Percentiles rank a stretch among this genome's conserved stretches.
phyloP scores from a whole-genome alignment of 1,284 basidiomycete genomes.

The Puccinia novopanici region DNA sequence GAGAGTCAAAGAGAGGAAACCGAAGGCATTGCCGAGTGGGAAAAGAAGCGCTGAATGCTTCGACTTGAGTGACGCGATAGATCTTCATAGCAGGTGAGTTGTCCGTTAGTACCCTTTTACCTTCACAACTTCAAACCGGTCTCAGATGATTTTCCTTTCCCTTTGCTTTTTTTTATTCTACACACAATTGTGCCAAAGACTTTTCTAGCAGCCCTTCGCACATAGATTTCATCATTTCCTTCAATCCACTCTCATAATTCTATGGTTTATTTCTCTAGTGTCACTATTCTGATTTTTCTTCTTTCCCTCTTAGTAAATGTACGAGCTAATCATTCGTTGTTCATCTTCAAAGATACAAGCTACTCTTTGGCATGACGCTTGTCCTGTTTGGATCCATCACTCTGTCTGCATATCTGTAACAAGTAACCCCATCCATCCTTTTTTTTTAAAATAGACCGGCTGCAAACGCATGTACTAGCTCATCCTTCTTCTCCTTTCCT shows the following conservation, averaged over 20 bases:
- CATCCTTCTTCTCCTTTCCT: not conserved
- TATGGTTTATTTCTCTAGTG: not conserved
- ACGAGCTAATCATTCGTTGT: not conserved
- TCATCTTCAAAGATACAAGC: not conserved
- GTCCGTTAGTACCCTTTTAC: not conserved
- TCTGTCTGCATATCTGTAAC: not conserved
- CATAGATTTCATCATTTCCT: not conserved
- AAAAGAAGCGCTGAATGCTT: constrained; percentile 39
- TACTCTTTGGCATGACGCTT: not conserved
- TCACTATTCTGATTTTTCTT: not conserved
- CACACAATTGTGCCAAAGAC: not conserved
- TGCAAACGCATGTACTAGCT: not conserved
- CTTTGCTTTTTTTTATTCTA: not conserved
- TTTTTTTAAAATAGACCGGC: not conserved
- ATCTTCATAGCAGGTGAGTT: not conserved
- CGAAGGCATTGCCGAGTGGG: constrained; percentile 46
- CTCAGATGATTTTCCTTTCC: not conserved
- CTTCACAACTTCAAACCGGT: not conserved
- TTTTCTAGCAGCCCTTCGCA: not conserved
- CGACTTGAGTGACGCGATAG: not conserved
- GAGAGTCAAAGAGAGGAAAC: constrained; percentile 39
- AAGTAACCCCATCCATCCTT: not conserved
- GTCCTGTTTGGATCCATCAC: not conserved
- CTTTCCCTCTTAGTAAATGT: not conserved
- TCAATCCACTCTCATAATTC: not conserved